Evolutionary conservation across 1,284 basidiomycete genomes (phyloP), one percentile per base, ranked within the genome.

Genomic region (Golubevia pallescens): DNA sequence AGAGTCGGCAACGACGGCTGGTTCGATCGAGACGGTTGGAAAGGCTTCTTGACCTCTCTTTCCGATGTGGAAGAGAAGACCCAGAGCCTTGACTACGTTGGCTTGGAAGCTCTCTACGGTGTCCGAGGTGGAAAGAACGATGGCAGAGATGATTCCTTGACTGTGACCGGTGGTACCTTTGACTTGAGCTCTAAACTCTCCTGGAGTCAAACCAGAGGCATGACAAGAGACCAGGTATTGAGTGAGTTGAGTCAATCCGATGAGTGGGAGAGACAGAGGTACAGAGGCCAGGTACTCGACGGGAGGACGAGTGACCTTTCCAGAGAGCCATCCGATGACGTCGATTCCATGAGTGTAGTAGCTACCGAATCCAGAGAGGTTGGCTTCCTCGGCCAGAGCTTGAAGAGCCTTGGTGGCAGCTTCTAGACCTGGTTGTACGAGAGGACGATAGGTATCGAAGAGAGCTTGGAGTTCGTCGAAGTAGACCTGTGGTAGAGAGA

Each of bases 91-190:
- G 84, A 89, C 87, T 16, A 91, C 89, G 86, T 97, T 96, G 69
- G 87, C 86, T 62, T 89, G 87, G 86, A 94, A 93, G 2, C 90
- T 90, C 60, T 92, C 91, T 76, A 91, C 91, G 53, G 90, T 90
- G 42, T 89, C 88, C 16, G 94, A 96, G 1, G 94, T 90, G 6
- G n/a, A n/a, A 74, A 97, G 90, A 32, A 91, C 92, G 61, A 97
- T 90, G 21, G 96, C 96, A 20, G 95, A 94, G 65, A 97, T 91
- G 75, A 99, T 90, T 74, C 96, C 97, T 87, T 98, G 96, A 5
- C 94, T 97, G 87, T 99, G 96, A 57, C 96, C 96, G 10, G 96
- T 98, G 3, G 94, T 90, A 61, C 95, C 96, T 34, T 90, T 89
- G 72, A 97, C 89, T 64, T 90, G 90, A 57, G 88, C 87, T 60